Conservation (phyloP, 768 basidiomycete genomes). For the Aureoboletus auriporus region DNA sequence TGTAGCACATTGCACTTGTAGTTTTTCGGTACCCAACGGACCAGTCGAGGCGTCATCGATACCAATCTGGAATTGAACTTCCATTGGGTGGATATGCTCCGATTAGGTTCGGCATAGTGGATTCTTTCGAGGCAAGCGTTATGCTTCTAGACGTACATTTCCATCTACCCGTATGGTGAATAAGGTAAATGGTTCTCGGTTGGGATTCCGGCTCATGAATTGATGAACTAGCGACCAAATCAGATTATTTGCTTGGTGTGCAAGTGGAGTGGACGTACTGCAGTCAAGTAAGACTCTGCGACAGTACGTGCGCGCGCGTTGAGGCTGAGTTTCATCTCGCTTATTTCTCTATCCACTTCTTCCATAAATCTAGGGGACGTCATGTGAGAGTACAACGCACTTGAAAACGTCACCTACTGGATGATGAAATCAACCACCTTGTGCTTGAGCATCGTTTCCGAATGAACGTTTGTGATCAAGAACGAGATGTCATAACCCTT, state of each 20-base stretch:
- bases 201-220: constrained; percentile 15
- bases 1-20: constrained; percentile 20
- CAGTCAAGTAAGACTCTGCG: constrained; percentile 91
- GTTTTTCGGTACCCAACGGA: constrained; percentile 10
- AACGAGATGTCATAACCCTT: constrained; percentile 99
- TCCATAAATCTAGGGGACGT: constrained; percentile 79
- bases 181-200: constrained; percentile 8
- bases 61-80: too few species aligned
- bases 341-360: constrained; percentile 98
- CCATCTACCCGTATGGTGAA: constrained; percentile 14
- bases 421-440: constrained; percentile 99
- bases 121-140: constrained; percentile 3
- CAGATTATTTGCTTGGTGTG: background rate
- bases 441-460: constrained; percentile 99
- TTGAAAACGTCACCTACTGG: constrained; percentile 55
- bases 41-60: background rate
- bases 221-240: constrained; percentile 19
- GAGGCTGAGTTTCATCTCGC: constrained; percentile 96
- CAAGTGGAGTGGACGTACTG: constrained; percentile 49
- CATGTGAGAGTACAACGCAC: background rate
- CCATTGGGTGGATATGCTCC: background rate
- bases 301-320: constrained; percentile 96
- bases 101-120: constrained; percentile 7
- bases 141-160: constrained; percentile 14
- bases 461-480: constrained; percentile 93